These are phyloP conservation scores for Saxophila tyrrhenica DNA, from an alignment of 495 filamentous ascomycete genomes.

Conservation along the genomic window DNA sequence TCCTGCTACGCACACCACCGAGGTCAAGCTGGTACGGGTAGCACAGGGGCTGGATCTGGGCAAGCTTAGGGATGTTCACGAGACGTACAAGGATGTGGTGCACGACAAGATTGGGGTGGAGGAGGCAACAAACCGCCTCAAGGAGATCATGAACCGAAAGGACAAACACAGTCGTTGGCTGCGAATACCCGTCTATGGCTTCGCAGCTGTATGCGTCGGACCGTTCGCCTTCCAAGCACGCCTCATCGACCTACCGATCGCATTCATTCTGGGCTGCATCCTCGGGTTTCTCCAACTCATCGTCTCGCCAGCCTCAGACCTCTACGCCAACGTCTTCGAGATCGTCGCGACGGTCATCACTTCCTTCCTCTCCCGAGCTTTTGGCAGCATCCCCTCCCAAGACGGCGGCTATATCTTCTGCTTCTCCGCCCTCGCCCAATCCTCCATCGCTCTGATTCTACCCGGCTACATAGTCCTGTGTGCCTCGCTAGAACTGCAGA, in stretches of 20 bases:
- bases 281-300: slow-evolving; percentile 75
- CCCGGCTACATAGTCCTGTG: slow-evolving; percentile 80
- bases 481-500: slow-evolving; percentile 79
- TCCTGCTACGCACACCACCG: slow-evolving; percentile 75
- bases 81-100: slow-evolving; percentile 87
- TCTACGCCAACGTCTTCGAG: slow-evolving; percentile 85
- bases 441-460: slow-evolving; percentile 82
- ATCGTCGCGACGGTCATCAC: slow-evolving; percentile 77
- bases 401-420: slow-evolving; percentile 62
- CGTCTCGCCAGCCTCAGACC: slow-evolving; percentile 63
- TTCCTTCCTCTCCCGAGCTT: slow-evolving; percentile 77
- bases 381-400: slow-evolving; percentile 60
- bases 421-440: slow-evolving; percentile 85
- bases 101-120: slow-evolving; percentile 80
- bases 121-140: slow-evolving; percentile 61
- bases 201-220: slow-evolving; percentile 66
- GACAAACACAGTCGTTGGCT: slow-evolving; percentile 58
- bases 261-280: slow-evolving; percentile 73
- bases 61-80: slow-evolving; percentile 70
- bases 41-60: slow-evolving; percentile 73
- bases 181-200: slow-evolving; percentile 70
- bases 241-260: slow-evolving; percentile 76
- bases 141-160: slow-evolving; percentile 50
- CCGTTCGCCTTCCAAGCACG: slow-evolving; percentile 87
- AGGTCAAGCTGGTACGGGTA: slow-evolving; percentile 75